A percentile compares a stretch with the other conserved stretches of the same genome.
Evolutionary conservation across 305 asterid genomes (phyloP).

Genomic region (Fraxinus angustifolia): DNA sequence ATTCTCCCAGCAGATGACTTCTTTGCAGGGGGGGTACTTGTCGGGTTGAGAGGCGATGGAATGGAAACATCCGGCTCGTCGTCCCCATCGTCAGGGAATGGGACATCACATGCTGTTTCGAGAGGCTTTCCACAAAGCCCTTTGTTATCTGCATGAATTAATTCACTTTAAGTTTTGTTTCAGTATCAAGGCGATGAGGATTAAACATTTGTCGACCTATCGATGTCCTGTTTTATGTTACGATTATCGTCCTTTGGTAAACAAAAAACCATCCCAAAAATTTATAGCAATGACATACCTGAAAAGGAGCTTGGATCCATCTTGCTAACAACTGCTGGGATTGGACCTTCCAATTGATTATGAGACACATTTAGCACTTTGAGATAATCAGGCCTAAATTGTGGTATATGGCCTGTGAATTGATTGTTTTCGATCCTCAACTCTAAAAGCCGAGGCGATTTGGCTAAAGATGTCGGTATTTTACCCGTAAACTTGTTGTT

Average conservation of each 20-base stretch:
- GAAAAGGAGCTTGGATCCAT: constrained; percentile 50
- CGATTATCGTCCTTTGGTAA: not conserved
- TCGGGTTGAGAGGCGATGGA: not conserved
- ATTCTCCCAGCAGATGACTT: constrained; percentile 15
- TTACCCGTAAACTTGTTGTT: constrained; percentile 61
- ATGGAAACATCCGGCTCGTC: not conserved
- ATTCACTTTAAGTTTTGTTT: not conserved
- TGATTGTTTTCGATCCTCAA: constrained; percentile 63
- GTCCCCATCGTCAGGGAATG: constrained; percentile 15
- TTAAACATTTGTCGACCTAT: not conserved
- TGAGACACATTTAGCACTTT: constrained; percentile 55
- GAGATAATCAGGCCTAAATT: constrained; percentile 40
- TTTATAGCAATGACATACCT: constrained; percentile 29
- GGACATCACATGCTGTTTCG: constrained; percentile 31
- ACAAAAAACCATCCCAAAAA: not conserved
- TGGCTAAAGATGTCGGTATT: constrained; percentile 56
- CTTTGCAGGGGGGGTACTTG: not conserved
- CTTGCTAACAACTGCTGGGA: constrained; percentile 40
- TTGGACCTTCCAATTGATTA: constrained; percentile 71
- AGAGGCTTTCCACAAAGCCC: constrained; percentile 64
- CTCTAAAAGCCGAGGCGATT: constrained; percentile 60
- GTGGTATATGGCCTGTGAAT: constrained; percentile 58
- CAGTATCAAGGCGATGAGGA: not conserved
- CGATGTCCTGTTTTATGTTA: not conserved
- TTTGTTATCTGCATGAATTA: constrained; percentile 48